Conservation (phyloP, 2,329 filamentous ascomycete species). For the Fusarium albidum region DNA sequence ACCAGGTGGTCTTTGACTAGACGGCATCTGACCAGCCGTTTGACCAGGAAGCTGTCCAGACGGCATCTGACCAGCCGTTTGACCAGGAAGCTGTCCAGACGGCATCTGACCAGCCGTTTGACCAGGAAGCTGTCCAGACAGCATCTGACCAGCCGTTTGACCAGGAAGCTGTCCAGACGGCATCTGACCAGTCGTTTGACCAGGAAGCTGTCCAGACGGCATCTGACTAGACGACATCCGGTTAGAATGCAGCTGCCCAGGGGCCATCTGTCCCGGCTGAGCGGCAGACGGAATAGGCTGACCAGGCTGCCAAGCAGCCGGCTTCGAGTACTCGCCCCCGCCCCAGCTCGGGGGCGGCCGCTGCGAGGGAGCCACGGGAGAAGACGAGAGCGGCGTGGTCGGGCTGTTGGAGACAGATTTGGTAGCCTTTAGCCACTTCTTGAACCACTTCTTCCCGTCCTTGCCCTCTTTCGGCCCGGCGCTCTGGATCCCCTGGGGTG, state of each 20-base stretch:
- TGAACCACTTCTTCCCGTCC: slow-evolving; percentile 37
- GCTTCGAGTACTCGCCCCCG: slow-evolving; percentile 32
- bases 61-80: slow-evolving; percentile 1
- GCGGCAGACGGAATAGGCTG: slow-evolving; percentile 13
- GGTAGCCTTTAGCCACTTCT: slow-evolving; percentile 38
- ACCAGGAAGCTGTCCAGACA: not conserved
- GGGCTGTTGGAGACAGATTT: slow-evolving; percentile 33
- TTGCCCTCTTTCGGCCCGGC: slow-evolving; percentile 35
- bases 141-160: not conserved
- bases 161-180: slow-evolving; percentile 7
- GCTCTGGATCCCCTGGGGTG: slow-evolving; percentile 23
- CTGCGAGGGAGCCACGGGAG: slow-evolving; percentile 16
- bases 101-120: not conserved
- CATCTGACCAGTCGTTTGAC: not conserved
- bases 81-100: no score
- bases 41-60: not conserved
- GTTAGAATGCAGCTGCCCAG: not conserved
- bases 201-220: slow-evolving; percentile 1
- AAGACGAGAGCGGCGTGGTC: slow-evolving; percentile 20
- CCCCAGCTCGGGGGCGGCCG: slow-evolving; percentile 24
- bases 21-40: not conserved
- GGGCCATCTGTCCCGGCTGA: slow-evolving; percentile 5
- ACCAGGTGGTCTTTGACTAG: not conserved
- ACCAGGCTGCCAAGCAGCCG: slow-evolving; percentile 35
- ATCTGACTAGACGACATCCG: not conserved